Conservation (phyloP, 192 early-diverging fungal genomes). For the Pilaira anomala region DNA sequence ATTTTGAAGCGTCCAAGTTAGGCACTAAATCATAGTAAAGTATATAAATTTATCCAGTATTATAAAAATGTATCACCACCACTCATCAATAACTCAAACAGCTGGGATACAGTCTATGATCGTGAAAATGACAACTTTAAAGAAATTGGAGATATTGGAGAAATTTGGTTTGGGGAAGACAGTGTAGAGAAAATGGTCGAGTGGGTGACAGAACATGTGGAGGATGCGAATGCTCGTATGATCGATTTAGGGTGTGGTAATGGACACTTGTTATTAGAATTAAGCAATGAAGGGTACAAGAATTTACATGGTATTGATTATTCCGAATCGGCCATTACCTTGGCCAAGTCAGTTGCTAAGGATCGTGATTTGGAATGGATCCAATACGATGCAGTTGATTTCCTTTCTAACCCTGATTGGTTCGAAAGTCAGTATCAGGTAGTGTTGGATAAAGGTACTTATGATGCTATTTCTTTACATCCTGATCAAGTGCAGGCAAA, state of each 20-base stretch:
- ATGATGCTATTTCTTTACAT: slow-evolving; percentile 85
- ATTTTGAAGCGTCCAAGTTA: slow-evolving; percentile 53
- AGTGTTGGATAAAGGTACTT: slow-evolving; percentile 91
- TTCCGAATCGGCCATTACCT: slow-evolving; percentile 67
- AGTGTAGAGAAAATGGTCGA: slow-evolving; percentile 81
- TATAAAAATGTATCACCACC: background rate
- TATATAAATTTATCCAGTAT: background rate
- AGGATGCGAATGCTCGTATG: slow-evolving; percentile 37
- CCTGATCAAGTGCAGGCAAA: slow-evolving; percentile 43
- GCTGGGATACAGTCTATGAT: slow-evolving; percentile 84
- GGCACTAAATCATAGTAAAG: slow-evolving; percentile 63
- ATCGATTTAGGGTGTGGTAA: slow-evolving; percentile 93
- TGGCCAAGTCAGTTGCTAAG: slow-evolving; percentile 64
- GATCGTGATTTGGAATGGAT: slow-evolving; percentile 45
- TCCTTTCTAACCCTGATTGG: slow-evolving; percentile 50
- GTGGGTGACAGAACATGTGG: slow-evolving; percentile 64
- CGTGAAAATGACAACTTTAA: slow-evolving; percentile 78
- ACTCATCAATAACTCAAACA: slow-evolving; percentile 17
- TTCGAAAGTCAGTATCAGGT: slow-evolving; percentile 42
- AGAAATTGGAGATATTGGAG: slow-evolving; percentile 84
- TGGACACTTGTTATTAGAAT: slow-evolving; percentile 79
- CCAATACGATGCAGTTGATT: slow-evolving; percentile 55
- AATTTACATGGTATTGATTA: slow-evolving; percentile 85
- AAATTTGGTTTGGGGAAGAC: slow-evolving; percentile 90
- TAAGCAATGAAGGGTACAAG: slow-evolving; percentile 67